Evolutionary conservation across 2,329 filamentous ascomycete genomes (phyloP).

Genomic region (Aspergillus japonicus): DNA sequence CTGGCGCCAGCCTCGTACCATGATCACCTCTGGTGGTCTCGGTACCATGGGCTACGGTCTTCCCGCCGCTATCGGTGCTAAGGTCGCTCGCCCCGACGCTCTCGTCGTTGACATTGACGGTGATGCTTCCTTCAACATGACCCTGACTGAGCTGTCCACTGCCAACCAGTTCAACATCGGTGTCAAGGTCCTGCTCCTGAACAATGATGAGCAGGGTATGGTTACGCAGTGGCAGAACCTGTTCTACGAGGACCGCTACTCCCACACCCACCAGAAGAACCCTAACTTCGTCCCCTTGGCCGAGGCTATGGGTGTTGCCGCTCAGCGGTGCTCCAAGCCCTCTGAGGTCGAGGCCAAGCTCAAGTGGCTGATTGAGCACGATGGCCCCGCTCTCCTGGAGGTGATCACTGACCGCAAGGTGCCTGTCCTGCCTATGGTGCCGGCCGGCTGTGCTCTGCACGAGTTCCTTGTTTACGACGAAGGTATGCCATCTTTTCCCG

Average conservation of each 20-base stretch:
- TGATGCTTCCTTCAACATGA: conserved; percentile 79
- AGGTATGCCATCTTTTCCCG: conserved; percentile 50
- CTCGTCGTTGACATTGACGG: conserved; percentile 93
- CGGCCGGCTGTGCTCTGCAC: conserved; percentile 79
- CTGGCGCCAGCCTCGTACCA: conserved; percentile 82
- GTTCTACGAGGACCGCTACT: conserved; percentile 90
- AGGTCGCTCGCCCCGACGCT: conserved; percentile 73
- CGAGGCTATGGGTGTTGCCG: conserved; percentile 85
- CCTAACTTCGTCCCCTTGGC: conserved; percentile 94
- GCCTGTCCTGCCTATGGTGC: conserved; percentile 97
- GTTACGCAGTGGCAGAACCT: conserved; percentile 98
- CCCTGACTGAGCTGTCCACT: conserved; percentile 84
- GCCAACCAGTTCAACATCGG: conserved; percentile 95
- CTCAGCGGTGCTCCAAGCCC: conserved; percentile 68
- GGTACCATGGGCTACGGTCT: conserved; percentile 94
- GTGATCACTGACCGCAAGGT: conserved; percentile 77
- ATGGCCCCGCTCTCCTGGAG: conserved; percentile 91
- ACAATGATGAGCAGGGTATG: conserved; percentile 99
- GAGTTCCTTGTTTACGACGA: conserved; percentile 90
- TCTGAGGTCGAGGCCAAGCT: conserved; percentile 75
- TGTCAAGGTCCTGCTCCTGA: conserved; percentile 89
- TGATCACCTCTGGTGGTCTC: conserved; percentile 91
- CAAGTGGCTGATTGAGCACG: conserved; percentile 82
- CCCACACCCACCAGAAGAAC: conserved; percentile 91
- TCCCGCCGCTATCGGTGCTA: conserved; percentile 90